Evolutionary conservation across 1,284 basidiomycete genomes (phyloP), one percentile per base, ranked within the genome.

Genomic region (Crepidotus sp.): DNA sequence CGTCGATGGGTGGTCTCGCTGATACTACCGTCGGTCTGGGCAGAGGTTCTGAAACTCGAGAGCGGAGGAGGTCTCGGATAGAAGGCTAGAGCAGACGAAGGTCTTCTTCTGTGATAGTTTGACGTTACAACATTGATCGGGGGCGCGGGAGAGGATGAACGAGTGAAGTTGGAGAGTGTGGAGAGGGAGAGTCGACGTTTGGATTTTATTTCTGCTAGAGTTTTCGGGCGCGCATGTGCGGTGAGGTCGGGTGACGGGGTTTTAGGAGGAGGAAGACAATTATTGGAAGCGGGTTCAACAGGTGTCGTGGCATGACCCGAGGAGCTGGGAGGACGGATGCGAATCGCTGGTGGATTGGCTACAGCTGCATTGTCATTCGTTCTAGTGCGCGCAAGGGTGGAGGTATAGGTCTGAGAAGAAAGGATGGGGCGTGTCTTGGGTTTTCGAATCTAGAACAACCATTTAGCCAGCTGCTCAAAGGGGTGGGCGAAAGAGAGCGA

Each of bases 141-240:
- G 24, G 48, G 45, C 10, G 44, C 21, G 22, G 48, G 36, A 22
- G 48, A 52, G 18, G 53, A 36, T 31, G 48, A 51, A 17, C 53
- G 49, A 40, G 50, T 41, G 40, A 52, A 45, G 15, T 32, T 44
- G 30, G 52, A 42, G 30, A 57, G 44, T n/a, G 51, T 51, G 41
- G 63, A 58, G 42, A 66, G 55, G 15, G 65, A 65, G 39, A 64
- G 58, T 25, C 61, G 60, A 36, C 62, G 59, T 49, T 57, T 64
- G 38, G 58, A 59, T 54, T 61, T 64, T 38, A 64, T 62, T 53
- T 63, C 61, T 40, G 59, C 53, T 1, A 63, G 52, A 8, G 62
- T 64, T 39, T 61, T 61, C 8, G 62, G 59, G 40, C 59, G 60
- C n/a, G 60, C 54, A 54, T 60, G 47, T 18, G 55, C 36, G 35